Conservation (phyloP, 176 grass and related monocot species). For the Guadua angustifolia region DNA sequence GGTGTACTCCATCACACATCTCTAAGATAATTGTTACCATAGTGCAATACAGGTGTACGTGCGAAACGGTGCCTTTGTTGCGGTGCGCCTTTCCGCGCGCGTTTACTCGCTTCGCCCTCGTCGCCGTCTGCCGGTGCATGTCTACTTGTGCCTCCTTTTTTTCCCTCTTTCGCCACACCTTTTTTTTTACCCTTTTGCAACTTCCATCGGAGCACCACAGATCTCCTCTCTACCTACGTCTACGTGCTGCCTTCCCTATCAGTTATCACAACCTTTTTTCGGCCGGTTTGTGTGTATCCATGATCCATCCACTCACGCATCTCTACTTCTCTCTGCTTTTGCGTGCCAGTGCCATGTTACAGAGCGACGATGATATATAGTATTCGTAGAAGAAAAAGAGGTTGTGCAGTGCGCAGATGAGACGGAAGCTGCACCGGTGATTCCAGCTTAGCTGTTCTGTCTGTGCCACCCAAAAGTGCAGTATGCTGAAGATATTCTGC, state of each 20-base stretch:
- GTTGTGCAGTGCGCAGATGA: background rate
- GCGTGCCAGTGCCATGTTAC: background rate
- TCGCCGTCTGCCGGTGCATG: background rate
- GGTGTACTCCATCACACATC: too few species aligned
- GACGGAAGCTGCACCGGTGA: conserved; percentile 48
- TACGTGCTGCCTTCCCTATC: too few species aligned
- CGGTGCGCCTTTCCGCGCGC: background rate
- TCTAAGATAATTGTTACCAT: too few species aligned
- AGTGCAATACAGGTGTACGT: too few species aligned
- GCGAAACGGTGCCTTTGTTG: too few species aligned
- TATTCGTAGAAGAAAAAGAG: background rate
- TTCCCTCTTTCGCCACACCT: too few species aligned
- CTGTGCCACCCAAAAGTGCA: background rate
- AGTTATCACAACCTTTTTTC: background rate
- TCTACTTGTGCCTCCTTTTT: background rate
- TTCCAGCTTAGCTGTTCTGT: conserved; percentile 10
- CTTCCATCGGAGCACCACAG: background rate
- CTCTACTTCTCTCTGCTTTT: background rate
- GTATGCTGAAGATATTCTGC: background rate
- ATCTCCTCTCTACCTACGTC: background rate
- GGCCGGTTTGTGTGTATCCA: background rate
- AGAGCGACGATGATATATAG: background rate
- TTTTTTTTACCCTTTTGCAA: background rate
- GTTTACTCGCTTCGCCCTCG: background rate
- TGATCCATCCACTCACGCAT: background rate